A percentile compares a stretch with the other conserved stretches of the same genome.
These are phyloP conservation scores for Lactifluus pinguis DNA, from an alignment of 768 basidiomycete genomes.

Conservation along the genomic window DNA sequence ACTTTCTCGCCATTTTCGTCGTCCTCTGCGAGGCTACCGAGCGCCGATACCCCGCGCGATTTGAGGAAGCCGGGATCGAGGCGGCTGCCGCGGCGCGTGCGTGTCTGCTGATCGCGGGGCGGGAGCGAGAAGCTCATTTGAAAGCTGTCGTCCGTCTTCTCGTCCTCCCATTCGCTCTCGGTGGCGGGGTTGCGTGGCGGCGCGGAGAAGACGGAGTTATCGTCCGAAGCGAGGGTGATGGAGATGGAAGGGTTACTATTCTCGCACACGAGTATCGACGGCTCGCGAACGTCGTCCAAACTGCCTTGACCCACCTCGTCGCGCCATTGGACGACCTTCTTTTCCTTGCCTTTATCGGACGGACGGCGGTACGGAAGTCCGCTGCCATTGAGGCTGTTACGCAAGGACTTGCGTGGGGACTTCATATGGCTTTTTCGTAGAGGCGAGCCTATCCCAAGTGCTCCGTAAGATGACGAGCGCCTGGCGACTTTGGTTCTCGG, in stretches of 20 bases:
- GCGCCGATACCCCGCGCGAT: constrained; percentile 32
- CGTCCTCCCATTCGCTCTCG: constrained; percentile 88
- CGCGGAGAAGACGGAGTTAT: constrained; percentile 27
- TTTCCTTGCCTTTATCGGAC: constrained; percentile 55
- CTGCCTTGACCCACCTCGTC: constrained; percentile 81
- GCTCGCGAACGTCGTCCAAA: constrained; percentile 51
- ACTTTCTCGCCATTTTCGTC: constrained; percentile 43
- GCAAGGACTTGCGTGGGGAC: constrained; percentile 29
- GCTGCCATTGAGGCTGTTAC: constrained; percentile 33
- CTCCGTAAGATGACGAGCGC: constrained; percentile 36
- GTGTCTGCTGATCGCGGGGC: constrained; percentile 17
- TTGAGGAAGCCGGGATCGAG: constrained; percentile 63
- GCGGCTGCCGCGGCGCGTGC: constrained; percentile 44
- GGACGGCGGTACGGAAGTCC: constrained; percentile 53
- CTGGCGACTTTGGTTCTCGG: constrained; percentile 35
- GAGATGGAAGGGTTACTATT: constrained; percentile 23
- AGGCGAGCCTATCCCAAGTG: constrained; percentile 33
- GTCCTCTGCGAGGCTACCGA: constrained; percentile 63
- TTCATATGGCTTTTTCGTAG: constrained; percentile 27
- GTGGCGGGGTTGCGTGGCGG: constrained; percentile 36
- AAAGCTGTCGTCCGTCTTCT: constrained; percentile 73
- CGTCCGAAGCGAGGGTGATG: constrained; percentile 32
- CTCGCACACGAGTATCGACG: constrained; percentile 12
- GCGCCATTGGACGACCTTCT: constrained; percentile 73
- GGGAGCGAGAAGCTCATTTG: constrained; percentile 40